A percentile compares a stretch with the other conserved stretches of the same genome.
phyloP scores from a whole-genome alignment of 768 basidiomycete species.

The Leccinum subgranulosum region DNA sequence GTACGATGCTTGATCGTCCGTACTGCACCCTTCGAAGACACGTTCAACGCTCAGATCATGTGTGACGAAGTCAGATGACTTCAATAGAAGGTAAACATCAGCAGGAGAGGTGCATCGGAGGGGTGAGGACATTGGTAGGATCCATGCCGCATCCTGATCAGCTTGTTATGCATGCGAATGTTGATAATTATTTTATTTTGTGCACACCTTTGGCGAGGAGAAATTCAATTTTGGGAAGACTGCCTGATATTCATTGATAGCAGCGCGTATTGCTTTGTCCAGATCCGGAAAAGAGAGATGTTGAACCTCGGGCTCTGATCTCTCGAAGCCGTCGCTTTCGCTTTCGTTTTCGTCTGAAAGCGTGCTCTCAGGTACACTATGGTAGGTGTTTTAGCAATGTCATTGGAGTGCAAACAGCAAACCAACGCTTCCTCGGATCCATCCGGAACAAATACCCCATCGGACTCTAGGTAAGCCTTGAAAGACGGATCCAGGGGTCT shows the following conservation, averaged over 20 bases:
- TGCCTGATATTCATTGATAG: conserved; percentile 67
- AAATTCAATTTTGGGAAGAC: conserved; percentile 98
- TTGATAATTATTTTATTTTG: not conserved
- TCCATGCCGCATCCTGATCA: conserved; percentile 84
- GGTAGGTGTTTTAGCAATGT: not conserved
- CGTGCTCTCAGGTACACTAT: conserved; percentile 51
- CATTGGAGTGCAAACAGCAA: not conserved
- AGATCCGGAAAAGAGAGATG: conserved; percentile 77
- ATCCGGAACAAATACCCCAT: conserved; percentile 80
- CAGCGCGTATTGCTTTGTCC: conserved; percentile 66
- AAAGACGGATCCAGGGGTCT: conserved; percentile 65
- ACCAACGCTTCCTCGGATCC: conserved; percentile 78
- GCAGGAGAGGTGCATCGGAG: conserved; percentile 84
- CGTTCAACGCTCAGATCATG: conserved; percentile 64
- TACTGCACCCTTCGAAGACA: conserved; percentile 68
- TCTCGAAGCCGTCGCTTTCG: conserved; percentile 33
- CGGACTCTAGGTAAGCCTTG: conserved; percentile 69
- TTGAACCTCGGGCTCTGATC: conserved; percentile 33
- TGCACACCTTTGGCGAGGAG: conserved; percentile 80
- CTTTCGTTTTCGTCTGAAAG: conserved; percentile 58
- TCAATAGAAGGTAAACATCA: conserved; percentile 89
- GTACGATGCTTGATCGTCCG: conserved; percentile 35
- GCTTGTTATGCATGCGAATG: not conserved
- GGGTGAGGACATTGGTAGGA: conserved; percentile 78
- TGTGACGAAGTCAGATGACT: conserved; percentile 86